Base-by-base conservation (phyloP, 306 rosid species). In the Dalbergia cultrata region DNA sequence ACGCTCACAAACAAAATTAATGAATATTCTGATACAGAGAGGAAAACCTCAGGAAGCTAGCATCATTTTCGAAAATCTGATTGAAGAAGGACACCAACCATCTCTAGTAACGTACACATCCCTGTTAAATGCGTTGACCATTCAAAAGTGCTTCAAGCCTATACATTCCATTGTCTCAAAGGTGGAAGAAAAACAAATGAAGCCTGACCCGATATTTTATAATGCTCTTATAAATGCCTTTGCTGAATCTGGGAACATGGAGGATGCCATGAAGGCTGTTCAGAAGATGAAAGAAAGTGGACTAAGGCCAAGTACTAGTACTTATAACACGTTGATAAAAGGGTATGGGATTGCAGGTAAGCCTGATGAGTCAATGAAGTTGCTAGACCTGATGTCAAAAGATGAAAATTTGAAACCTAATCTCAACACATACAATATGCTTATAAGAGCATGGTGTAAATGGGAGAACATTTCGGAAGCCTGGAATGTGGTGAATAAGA, bases 261-360 rank as follows among this genome's bases (percentile, higher is more conserved):
- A 89, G 73, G 90, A 91, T 81, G 93, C 97, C 78, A 80, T 85
- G 87, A 81, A 77, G 75, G 58, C 81, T 61, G 73, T 91, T 31
- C 65, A 71, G 80, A 86, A 91, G 76, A 91, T 91, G 93, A 88
- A 85, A 88, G 84, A 80, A 52, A 86, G 87, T 88, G 93, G 92
- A 77, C 47, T 89, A 49, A 75, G 67, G 61, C 93, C 88, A 13
- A 75, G 83, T 22, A 83, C 86, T 59, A 68, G 88, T 81, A 91
- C 92, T 72, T 89, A 87, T 18, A 88, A 91, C 79, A 80, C 92
- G 6, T 81, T 91, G 66, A 91, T 91, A 57, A 89, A 91, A 88
- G 93, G 97, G 70, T 89, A 86, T 72, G 97, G 97, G 70, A 86
- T 89, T 71, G 89, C 83, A 3, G 85, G 97, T 82, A 85, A 56